A percentile compares a stretch with the other conserved stretches of the same genome.
phyloP scores from a whole-genome alignment of 345 rosid genomes.

The Euclidium syriacum region DNA sequence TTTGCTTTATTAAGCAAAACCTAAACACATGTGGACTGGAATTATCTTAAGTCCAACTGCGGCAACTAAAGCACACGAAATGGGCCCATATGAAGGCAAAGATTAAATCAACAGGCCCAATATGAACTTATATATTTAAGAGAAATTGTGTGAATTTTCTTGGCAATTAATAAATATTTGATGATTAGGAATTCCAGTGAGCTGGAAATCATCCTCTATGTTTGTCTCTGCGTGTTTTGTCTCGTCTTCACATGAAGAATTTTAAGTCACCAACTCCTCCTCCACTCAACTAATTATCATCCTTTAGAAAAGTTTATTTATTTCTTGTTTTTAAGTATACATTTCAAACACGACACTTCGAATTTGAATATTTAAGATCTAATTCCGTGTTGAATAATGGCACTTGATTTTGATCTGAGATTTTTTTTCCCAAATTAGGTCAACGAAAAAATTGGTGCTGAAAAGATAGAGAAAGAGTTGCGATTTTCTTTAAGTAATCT shows the following conservation, averaged over 20 bases:
- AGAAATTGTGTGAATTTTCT: not conserved
- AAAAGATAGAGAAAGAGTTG: not conserved
- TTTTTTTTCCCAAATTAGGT: constrained; percentile 13
- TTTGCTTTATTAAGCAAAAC: no score
- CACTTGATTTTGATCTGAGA: not conserved
- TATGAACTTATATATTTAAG: no score
- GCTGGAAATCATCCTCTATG: not conserved
- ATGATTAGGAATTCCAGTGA: constrained; percentile 6
- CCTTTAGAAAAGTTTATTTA: not conserved
- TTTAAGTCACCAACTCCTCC: constrained; percentile 27
- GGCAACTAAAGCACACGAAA: no score
- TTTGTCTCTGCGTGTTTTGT: constrained; percentile 27
- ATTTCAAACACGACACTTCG: constrained; percentile 24
- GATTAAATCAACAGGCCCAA: no score
- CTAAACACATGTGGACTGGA: no score
- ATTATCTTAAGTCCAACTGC: no score
- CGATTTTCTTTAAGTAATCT: constrained; percentile 17
- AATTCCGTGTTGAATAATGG: constrained; percentile 22
- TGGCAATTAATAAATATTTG: not conserved
- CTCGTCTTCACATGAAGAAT: constrained; percentile 23
- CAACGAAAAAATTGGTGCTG: constrained; percentile 17
- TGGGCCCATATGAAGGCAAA: no score
- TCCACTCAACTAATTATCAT: constrained; percentile 18
- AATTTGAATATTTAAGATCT: not conserved
- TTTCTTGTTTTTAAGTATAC: not conserved